phyloP scores from a whole-genome alignment of 176 grass and related monocot genomes.

The Zea luxurians region DNA sequence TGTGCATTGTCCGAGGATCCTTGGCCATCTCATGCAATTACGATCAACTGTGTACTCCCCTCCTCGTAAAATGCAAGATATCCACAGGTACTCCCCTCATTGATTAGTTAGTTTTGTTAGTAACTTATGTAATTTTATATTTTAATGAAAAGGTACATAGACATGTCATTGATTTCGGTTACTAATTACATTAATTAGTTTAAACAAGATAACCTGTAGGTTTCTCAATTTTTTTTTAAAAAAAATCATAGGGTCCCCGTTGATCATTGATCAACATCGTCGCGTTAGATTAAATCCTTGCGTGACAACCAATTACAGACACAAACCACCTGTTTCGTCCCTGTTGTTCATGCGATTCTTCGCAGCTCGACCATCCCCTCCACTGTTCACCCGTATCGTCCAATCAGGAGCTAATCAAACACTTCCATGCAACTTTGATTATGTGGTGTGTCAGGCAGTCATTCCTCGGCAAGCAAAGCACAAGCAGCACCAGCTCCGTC shows the following conservation, averaged over 20 bases:
- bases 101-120: too few species aligned
- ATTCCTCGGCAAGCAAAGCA: slow-evolving; percentile 9
- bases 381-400: not conserved
- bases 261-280: not conserved
- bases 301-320: not conserved
- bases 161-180: too few species aligned
- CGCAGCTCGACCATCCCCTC: not conserved
- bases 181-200: too few species aligned
- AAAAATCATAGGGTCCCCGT: not conserved
- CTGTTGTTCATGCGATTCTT: slow-evolving; percentile 15
- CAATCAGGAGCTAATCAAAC: not conserved
- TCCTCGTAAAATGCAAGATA: too few species aligned
- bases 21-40: not conserved
- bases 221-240: not conserved
- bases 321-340: slow-evolving; percentile 12
- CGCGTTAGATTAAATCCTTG: not conserved
- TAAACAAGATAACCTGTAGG: not conserved
- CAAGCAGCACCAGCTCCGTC: not conserved
- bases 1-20: slow-evolving; percentile 8
- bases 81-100: too few species aligned
- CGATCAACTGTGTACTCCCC: not conserved
- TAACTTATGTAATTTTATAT: too few species aligned
- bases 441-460: too few species aligned
- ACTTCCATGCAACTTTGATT: slow-evolving; percentile 1
- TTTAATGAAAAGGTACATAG: too few species aligned